Evolutionary conservation across 2,329 filamentous ascomycete species (phyloP).

Genomic region (Coniella lustricola): DNA sequence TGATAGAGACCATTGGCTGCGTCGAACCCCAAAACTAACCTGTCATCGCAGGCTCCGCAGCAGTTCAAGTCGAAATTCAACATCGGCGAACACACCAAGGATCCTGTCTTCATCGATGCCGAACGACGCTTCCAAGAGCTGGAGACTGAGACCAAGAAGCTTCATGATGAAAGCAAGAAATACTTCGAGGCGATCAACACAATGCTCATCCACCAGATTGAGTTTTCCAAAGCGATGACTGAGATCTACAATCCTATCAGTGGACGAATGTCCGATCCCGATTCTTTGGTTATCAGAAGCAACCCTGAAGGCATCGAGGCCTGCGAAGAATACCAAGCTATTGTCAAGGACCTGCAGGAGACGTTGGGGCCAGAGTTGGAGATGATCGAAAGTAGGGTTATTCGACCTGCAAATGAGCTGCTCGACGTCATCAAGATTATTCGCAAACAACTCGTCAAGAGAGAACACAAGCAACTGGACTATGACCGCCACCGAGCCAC

Average conservation of each 20-base stretch:
- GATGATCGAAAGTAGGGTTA: constrained; percentile 90
- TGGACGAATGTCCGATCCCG: constrained; percentile 87
- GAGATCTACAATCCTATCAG: constrained; percentile 99
- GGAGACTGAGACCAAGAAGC: constrained; percentile 90
- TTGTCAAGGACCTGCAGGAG: constrained; percentile 84
- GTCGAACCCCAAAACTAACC: constrained; percentile 20
- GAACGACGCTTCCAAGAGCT: constrained; percentile 91
- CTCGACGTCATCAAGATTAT: constrained; percentile 93
- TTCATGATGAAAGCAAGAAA: constrained; percentile 94
- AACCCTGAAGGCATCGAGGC: constrained; percentile 90
- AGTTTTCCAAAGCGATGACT: constrained; percentile 91
- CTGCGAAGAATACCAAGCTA: constrained; percentile 91
- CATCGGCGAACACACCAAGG: constrained; percentile 90
- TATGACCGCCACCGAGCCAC: constrained; percentile 79
- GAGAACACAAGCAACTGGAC: constrained; percentile 95
- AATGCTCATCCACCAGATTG: constrained; percentile 96
- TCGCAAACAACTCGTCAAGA: constrained; percentile 79
- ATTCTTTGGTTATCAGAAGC: constrained; percentile 71
- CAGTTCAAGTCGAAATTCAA: constrained; percentile 89
- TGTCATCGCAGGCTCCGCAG: constrained; percentile 65
- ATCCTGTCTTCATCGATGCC: constrained; percentile 88
- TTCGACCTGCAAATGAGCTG: constrained; percentile 87
- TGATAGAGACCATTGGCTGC: too few species aligned
- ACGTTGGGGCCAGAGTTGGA: constrained; percentile 87
- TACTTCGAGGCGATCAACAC: constrained; percentile 97